A percentile compares a stretch with the other conserved stretches of the same genome.
Conservation (phyloP, 2,329 filamentous ascomycete genomes). For the Niveomyces coronatus region DNA sequence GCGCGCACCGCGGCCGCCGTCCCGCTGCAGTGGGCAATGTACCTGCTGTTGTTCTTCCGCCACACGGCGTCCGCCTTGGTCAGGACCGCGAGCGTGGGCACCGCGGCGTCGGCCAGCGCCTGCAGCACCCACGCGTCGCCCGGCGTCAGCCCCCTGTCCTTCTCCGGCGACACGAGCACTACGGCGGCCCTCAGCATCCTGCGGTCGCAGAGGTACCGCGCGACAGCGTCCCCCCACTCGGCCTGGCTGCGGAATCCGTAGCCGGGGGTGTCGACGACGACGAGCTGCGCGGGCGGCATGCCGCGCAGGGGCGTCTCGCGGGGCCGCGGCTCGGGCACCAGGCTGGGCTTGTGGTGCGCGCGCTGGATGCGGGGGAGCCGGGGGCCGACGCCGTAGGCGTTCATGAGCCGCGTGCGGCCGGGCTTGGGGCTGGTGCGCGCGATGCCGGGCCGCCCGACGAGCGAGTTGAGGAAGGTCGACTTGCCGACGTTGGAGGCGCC, state of each 20-base stretch:
- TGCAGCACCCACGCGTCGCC: slow-evolving; percentile 37
- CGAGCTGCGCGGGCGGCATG: slow-evolving; percentile 33
- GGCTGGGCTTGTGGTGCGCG: slow-evolving; percentile 18
- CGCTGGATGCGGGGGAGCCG: slow-evolving; percentile 19
- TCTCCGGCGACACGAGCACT: slow-evolving; percentile 42
- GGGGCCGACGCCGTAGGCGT: slow-evolving; percentile 44
- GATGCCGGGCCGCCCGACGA: slow-evolving; percentile 43
- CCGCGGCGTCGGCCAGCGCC: slow-evolving; percentile 33
- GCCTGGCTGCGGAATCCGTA: slow-evolving; percentile 36
- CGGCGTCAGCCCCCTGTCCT: slow-evolving; percentile 40
- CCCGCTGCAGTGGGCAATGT: slow-evolving; percentile 18
- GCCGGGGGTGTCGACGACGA: slow-evolving; percentile 42
- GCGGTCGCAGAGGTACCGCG: slow-evolving; percentile 38
- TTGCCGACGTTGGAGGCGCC: slow-evolving; percentile 88
- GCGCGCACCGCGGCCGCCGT: slow-evolving; percentile 19
- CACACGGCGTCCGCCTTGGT: slow-evolving; percentile 45
- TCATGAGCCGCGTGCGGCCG: slow-evolving; percentile 45
- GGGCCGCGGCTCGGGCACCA: too few species aligned
- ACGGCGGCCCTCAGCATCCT: slow-evolving; percentile 40
- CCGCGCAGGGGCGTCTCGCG: too few species aligned
- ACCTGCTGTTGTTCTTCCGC: slow-evolving; percentile 26
- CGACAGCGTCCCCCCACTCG: slow-evolving; percentile 43
- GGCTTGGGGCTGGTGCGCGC: slow-evolving; percentile 41
- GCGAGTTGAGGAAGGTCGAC: slow-evolving; percentile 76
- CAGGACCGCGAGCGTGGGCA: slow-evolving; percentile 39